These are phyloP conservation scores for Candida caryicola DNA, from an alignment of 805 yeast species.

Conservation along the genomic window DNA sequence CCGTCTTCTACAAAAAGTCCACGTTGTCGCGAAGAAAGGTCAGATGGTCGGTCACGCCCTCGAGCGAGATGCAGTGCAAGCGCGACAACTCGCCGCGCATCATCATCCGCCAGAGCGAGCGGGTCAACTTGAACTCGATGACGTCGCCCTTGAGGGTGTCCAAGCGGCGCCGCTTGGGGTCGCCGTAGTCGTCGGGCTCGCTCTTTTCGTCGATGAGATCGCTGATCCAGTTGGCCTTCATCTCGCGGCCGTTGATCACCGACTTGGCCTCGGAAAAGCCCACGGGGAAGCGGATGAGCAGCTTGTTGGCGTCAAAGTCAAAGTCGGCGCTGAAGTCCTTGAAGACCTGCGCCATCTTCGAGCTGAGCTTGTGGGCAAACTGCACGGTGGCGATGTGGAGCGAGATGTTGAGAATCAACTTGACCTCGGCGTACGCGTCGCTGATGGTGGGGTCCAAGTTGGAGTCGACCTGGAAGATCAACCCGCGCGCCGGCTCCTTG, in stretches of 20 bases:
- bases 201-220: conserved; percentile 21
- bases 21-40: conserved; percentile 14
- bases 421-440: conserved; percentile 24
- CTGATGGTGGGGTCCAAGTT: conserved; percentile 7
- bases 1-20: conserved; percentile 13
- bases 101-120: conserved; percentile 43
- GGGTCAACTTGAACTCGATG: conserved; percentile 41
- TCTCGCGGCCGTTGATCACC: conserved; percentile 32
- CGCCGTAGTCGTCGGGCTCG: conserved; percentile 5
- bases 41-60: conserved; percentile 27
- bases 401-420: conserved; percentile 29
- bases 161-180: conserved; percentile 11
- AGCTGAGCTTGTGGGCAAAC: conserved; percentile 23
- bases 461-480: conserved; percentile 32
- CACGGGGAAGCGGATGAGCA: conserved; percentile 19
- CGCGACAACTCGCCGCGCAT: conserved; percentile 21
- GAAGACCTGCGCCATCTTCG: conserved; percentile 24
- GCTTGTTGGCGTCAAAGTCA: conserved; percentile 15
- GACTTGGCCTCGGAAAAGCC: conserved; percentile 28
- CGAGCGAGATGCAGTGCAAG: conserved; percentile 29
- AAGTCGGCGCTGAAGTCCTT: conserved; percentile 18
- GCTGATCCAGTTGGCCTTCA: conserved; percentile 33
- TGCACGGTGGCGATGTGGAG: conserved; percentile 24
- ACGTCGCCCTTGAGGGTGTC: conserved; percentile 28
- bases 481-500: conserved; percentile 30